A percentile compares a stretch with the other conserved stretches of the same genome.
Conservation (phyloP, 169 alveolate genomes). For the Ichthyophthirius multifiliis region DNA sequence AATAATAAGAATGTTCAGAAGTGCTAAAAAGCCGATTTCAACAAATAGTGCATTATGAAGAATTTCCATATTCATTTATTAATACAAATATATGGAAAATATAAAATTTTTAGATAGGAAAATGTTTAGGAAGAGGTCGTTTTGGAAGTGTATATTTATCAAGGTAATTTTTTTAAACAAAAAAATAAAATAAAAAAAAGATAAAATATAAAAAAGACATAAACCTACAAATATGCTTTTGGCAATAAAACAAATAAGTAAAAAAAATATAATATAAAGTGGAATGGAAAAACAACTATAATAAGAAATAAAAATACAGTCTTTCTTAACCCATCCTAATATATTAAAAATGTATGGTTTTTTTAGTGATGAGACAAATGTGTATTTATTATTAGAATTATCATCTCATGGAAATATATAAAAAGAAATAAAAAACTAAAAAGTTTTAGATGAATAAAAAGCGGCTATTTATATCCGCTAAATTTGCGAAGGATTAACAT, state of each 20-base stretch:
- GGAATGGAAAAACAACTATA: constrained; percentile 22
- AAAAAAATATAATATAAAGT: not conserved
- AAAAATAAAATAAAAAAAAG: not conserved
- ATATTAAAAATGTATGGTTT: constrained; percentile 29
- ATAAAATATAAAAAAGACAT: not conserved
- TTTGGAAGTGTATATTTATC: not conserved
- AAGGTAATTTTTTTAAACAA: not conserved
- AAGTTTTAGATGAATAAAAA: constrained; percentile 16
- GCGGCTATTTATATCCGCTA: constrained; percentile 24
- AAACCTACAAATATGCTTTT: not conserved
- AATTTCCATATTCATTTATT: too few relatives aligned
- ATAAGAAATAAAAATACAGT: constrained; percentile 29
- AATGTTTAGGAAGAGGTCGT: not conserved
- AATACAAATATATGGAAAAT: too few relatives aligned
- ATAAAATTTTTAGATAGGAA: not conserved
- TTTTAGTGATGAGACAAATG: constrained; percentile 18
- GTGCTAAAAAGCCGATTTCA: too few relatives aligned
- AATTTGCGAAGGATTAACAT: constrained; percentile 25
- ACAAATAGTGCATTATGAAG: too few relatives aligned
- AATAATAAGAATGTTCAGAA: too few relatives aligned
- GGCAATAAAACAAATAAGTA: not conserved
- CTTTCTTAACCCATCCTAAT: constrained; percentile 30
- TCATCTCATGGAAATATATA: constrained; percentile 29
- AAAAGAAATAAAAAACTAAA: constrained; percentile 18
- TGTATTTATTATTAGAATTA: constrained; percentile 15